These are phyloP conservation scores for Calonectria ilicicola DNA, from an alignment of 2,329 filamentous ascomycete genomes.

Conservation along the genomic window DNA sequence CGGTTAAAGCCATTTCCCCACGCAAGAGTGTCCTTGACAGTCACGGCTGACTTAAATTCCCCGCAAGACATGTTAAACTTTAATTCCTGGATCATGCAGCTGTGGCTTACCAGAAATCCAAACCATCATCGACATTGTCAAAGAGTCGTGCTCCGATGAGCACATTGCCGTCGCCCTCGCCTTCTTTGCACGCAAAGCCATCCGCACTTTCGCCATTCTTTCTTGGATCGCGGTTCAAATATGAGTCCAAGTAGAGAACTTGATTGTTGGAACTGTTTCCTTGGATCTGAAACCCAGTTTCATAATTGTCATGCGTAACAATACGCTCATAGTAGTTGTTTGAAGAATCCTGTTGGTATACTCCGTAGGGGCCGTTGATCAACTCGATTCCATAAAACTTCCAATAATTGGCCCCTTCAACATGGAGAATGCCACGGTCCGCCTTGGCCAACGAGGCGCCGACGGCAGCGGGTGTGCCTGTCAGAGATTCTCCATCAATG, in stretches of 20 bases:
- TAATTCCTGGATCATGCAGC: background rate
- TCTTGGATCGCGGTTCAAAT: conserved; percentile 56
- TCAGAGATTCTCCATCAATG: conserved; percentile 55
- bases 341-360: conserved; percentile 47
- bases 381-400: conserved; percentile 51
- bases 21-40: conserved; percentile 56
- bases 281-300: conserved; percentile 52
- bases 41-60: conserved; percentile 55
- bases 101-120: conserved; percentile 38
- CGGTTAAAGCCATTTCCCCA: conserved; percentile 61
- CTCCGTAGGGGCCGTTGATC: conserved; percentile 50
- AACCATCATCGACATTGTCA: conserved; percentile 64
- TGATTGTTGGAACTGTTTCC: conserved; percentile 48
- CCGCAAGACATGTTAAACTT: conserved; percentile 1
- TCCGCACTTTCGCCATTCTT: conserved; percentile 65
- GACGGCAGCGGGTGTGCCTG: conserved; percentile 52
- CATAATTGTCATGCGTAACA: conserved; percentile 50
- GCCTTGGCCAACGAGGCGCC: conserved; percentile 50
- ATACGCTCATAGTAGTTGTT: conserved; percentile 51
- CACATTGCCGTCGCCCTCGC: conserved; percentile 58
- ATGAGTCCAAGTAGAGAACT: conserved; percentile 55
- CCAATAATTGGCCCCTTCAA: conserved; percentile 57
- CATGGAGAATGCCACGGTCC: conserved; percentile 59
- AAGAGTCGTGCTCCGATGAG: conserved; percentile 59
- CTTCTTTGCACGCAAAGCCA: conserved; percentile 61